These are phyloP conservation scores for Aristolochia californica DNA, from an alignment of 164 flowering plant genomes.

Conservation along the genomic window DNA sequence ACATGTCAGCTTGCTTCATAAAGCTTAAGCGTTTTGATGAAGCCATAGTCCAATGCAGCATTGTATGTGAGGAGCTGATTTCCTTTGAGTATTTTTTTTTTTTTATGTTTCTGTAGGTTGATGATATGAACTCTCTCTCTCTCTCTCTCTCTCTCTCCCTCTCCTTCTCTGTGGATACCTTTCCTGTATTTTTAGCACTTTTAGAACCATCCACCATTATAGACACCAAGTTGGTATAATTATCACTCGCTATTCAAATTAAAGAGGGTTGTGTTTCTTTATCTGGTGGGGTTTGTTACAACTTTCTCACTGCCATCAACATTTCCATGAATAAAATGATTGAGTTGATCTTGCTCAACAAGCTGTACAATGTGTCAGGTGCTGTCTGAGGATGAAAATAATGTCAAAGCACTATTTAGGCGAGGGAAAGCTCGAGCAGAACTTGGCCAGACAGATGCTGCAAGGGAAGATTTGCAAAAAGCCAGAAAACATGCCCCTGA, in stretches of 20 bases:
- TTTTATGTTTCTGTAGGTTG: too few relatives aligned
- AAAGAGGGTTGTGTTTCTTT: too few relatives aligned
- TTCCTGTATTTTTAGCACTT: too few relatives aligned
- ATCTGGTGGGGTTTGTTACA: too few relatives aligned
- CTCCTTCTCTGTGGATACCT: too few relatives aligned
- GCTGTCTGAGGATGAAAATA: conserved; percentile 74
- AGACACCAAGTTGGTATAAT: too few relatives aligned
- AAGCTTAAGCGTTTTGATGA: conserved; percentile 84
- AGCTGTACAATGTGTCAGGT: conserved; percentile 36
- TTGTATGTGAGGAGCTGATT: conserved; percentile 38
- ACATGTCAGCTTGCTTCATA: conserved; percentile 85
- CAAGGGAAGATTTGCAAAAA: conserved; percentile 76
- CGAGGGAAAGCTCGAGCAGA: conserved; percentile 96
- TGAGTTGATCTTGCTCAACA: background rate
- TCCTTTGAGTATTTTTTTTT: too few relatives aligned
- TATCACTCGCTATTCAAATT: too few relatives aligned
- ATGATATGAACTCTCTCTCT: too few relatives aligned
- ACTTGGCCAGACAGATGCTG: conserved; percentile 92
- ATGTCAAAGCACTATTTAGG: conserved; percentile 81
- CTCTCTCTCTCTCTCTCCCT: too few relatives aligned
- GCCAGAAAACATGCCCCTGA: conserved; percentile 77
- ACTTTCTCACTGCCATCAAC: too few relatives aligned
- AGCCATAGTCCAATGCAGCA: conserved; percentile 79
- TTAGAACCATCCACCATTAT: too few relatives aligned
- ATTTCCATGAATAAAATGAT: background rate